These are phyloP conservation scores for Xylaria bambusicola DNA, from an alignment of 495 filamentous ascomycete species.

Conservation along the genomic window DNA sequence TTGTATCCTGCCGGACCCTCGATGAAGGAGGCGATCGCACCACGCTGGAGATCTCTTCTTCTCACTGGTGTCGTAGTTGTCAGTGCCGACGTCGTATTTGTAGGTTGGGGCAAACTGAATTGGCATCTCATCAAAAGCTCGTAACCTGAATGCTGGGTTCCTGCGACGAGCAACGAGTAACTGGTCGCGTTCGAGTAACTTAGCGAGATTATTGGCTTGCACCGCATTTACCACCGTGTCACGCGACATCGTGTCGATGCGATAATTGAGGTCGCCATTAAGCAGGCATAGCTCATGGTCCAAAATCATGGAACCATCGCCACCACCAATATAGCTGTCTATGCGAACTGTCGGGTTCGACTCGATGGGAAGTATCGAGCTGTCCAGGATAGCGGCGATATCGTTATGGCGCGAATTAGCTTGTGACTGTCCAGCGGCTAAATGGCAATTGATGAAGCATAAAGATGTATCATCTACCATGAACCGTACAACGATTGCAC, in stretches of 20 bases:
- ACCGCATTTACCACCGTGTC: conserved; percentile 86
- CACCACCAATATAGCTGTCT: conserved; percentile 82
- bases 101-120: conserved; percentile 96
- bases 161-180: conserved; percentile 80
- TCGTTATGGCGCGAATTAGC: conserved; percentile 92
- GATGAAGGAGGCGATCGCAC: conserved; percentile 91
- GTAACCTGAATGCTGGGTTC: conserved; percentile 84
- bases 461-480: conserved; percentile 87
- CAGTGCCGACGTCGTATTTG: conserved; percentile 95
- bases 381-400: conserved; percentile 85
- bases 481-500: conserved; percentile 89
- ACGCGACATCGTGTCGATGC: conserved; percentile 94
- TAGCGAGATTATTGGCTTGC: conserved; percentile 74
- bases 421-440: conserved; percentile 89
- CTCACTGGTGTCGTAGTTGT: conserved; percentile 90
- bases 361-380: conserved; percentile 68
- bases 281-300: conserved; percentile 96
- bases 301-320: conserved; percentile 93
- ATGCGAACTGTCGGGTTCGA: conserved; percentile 58
- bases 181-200: conserved; percentile 94
- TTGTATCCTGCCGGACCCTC: conserved; percentile 78
- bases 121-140: conserved; percentile 79
- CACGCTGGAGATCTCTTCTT: conserved; percentile 96
- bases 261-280: conserved; percentile 97
- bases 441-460: conserved; percentile 96